Evolutionary conservation across 495 filamentous ascomycete species (phyloP).

Genomic region (Evansstolkia leycettana): DNA sequence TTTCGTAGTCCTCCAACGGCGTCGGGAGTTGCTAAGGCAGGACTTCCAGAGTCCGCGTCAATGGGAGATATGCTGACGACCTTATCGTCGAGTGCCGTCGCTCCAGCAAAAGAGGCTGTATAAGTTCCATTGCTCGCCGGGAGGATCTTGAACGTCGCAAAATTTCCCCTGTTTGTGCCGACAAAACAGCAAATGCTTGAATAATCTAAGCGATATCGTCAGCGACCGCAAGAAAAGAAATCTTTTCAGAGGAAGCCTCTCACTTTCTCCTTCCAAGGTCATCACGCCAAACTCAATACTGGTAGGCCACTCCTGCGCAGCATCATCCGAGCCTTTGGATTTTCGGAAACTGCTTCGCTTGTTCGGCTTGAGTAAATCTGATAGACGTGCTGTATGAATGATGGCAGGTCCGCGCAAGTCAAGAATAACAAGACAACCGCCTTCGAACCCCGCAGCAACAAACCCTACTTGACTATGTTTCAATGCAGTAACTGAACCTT

Average conservation of each 20-base stretch:
- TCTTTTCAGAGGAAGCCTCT: neutral
- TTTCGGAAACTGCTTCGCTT: constrained; percentile 59
- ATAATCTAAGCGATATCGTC: constrained; percentile 43
- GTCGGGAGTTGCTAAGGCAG: constrained; percentile 60
- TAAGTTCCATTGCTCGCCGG: constrained; percentile 59
- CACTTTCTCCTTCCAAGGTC: constrained; percentile 78
- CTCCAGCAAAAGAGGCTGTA: constrained; percentile 57
- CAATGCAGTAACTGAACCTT: constrained; percentile 64
- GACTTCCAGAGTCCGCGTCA: constrained; percentile 60
- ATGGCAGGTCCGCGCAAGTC: constrained; percentile 81
- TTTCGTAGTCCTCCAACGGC: constrained; percentile 59
- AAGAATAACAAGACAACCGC: constrained; percentile 64
- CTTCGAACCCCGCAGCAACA: constrained; percentile 72
- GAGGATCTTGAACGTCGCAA: constrained; percentile 82
- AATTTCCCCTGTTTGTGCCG: constrained; percentile 70
- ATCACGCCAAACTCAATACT: constrained; percentile 84
- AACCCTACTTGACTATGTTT: constrained; percentile 87
- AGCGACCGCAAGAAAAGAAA: constrained; percentile 4
- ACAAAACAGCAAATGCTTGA: constrained; percentile 89
- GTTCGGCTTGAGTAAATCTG: constrained; percentile 52
- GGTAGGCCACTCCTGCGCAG: constrained; percentile 57
- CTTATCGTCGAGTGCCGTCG: constrained; percentile 51
- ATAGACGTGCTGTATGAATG: constrained; percentile 60
- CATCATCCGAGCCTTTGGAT: constrained; percentile 30
- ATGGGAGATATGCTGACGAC: constrained; percentile 69